A percentile compares a stretch with the other conserved stretches of the same genome.
These are phyloP conservation scores for Fusarium coicis DNA, from an alignment of 2,329 filamentous ascomycete genomes.

Conservation along the genomic window DNA sequence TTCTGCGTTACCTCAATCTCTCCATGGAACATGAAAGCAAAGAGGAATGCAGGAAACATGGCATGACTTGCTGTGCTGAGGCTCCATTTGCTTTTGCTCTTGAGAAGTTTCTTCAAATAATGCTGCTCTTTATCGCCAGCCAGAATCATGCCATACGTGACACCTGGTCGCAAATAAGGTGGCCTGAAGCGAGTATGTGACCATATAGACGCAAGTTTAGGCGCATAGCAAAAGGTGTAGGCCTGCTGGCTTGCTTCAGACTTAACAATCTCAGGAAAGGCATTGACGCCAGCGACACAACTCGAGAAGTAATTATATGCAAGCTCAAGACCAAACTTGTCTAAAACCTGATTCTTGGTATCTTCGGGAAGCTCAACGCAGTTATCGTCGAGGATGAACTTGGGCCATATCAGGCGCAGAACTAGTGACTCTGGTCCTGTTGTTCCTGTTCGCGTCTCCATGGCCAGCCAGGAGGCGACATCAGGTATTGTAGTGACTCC, in stretches of 20 bases:
- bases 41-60: slow-evolving; percentile 52
- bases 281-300: slow-evolving; percentile 49
- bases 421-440: slow-evolving; percentile 39
- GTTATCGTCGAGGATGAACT: slow-evolving; percentile 36
- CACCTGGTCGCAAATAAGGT: slow-evolving; percentile 3
- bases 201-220: slow-evolving; percentile 54
- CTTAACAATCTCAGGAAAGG: slow-evolving; percentile 29
- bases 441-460: slow-evolving; percentile 22
- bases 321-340: slow-evolving; percentile 45
- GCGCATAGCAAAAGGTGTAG: slow-evolving; percentile 51
- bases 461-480: slow-evolving; percentile 39
- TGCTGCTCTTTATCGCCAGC: slow-evolving; percentile 41
- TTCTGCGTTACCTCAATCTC: slow-evolving; percentile 49
- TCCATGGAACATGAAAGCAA: slow-evolving; percentile 48
- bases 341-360: slow-evolving; percentile 34
- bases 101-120: slow-evolving; percentile 39
- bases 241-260: slow-evolving; percentile 28
- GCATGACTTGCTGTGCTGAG: slow-evolving; percentile 41
- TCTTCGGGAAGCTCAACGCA: slow-evolving; percentile 42
- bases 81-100: slow-evolving; percentile 44
- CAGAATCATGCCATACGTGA: slow-evolving; percentile 49
- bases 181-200: slow-evolving; percentile 42
- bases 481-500: slow-evolving; percentile 8
- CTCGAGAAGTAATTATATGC: slow-evolving; percentile 50
- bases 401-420: slow-evolving; percentile 46